Evolutionary conservation across 805 yeast species (phyloP).

Genomic region (Priceomyces carsonii): DNA sequence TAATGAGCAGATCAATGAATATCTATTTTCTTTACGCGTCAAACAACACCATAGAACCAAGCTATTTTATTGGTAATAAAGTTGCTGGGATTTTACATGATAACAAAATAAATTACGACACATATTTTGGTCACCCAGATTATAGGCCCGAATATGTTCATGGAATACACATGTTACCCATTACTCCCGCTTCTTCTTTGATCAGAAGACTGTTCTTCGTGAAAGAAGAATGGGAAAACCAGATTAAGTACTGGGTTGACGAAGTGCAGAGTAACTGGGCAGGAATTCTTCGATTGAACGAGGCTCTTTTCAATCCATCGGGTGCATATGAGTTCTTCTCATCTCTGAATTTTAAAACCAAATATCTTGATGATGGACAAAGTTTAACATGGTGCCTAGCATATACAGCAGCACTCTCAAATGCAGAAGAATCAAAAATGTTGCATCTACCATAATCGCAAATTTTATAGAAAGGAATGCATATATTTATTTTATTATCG

Average conservation of each 20-base stretch:
- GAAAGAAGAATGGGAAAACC: conserved; percentile 43
- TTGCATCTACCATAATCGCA: no score
- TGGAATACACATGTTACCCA: conserved; percentile 79
- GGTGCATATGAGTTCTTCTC: conserved; percentile 17
- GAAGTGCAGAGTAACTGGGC: conserved; percentile 61
- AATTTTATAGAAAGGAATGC: no score
- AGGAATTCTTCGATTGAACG: conserved; percentile 42
- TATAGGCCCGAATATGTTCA: conserved; percentile 59
- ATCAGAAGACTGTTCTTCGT: conserved; percentile 55
- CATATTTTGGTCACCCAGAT: conserved; percentile 57
- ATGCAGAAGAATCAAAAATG: no score
- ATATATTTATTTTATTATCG: no score
- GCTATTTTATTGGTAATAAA: conserved; percentile 52
- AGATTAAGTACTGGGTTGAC: conserved; percentile 33
- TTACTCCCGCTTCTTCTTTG: conserved; percentile 60
- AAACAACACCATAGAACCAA: conserved; percentile 48
- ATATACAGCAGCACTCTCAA: conserved; percentile 18
- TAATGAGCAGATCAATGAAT: conserved; percentile 56
- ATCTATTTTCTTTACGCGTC: conserved; percentile 52
- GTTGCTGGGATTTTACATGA: conserved; percentile 73
- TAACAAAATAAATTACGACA: conserved; percentile 70
- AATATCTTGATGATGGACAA: conserved; percentile 15
- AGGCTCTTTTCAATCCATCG: conserved; percentile 18
- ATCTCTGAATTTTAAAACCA: conserved; percentile 7
- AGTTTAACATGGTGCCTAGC: conserved; percentile 18